Percentiles rank a stretch among this genome's conserved stretches.
phyloP scores from a whole-genome alignment of 2,329 filamentous ascomycete genomes.

The Fusarium sp. region DNA sequence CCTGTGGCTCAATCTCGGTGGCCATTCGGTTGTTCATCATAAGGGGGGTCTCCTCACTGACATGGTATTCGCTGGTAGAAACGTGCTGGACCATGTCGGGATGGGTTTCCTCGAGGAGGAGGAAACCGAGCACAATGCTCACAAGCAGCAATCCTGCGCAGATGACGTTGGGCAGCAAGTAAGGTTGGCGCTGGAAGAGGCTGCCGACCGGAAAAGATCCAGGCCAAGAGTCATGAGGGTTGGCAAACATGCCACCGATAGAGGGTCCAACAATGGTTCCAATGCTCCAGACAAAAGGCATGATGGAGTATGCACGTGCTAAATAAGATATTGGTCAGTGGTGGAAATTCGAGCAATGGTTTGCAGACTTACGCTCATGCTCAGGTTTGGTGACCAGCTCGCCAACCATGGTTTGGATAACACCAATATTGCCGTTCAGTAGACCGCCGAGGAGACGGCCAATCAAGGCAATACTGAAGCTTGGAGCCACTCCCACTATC shows the following conservation, averaged over 20 bases:
- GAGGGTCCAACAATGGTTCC: constrained; percentile 90
- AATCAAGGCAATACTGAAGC: constrained; percentile 82
- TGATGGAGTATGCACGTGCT: constrained; percentile 87
- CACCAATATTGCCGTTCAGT: constrained; percentile 90
- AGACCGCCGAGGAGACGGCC: constrained; percentile 82
- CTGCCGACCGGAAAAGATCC: constrained; percentile 71
- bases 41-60: constrained; percentile 76
- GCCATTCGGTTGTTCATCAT: constrained; percentile 75
- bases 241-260: constrained; percentile 86
- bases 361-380: constrained; percentile 78
- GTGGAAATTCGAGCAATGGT: neutral
- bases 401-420: constrained; percentile 92
- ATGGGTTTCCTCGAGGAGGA: constrained; percentile 88
- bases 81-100: constrained; percentile 73
- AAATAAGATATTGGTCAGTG: constrained; percentile 46
- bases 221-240: constrained; percentile 80
- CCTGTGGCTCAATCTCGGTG: constrained; percentile 79
- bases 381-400: constrained; percentile 85
- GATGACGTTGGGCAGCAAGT: constrained; percentile 87
- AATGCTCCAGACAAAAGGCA: constrained; percentile 94
- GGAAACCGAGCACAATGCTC: constrained; percentile 82
- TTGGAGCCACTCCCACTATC: constrained; percentile 82
- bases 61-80: constrained; percentile 59
- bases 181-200: constrained; percentile 82
- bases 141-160: constrained; percentile 80